phyloP scores from a whole-genome alignment of 345 rosid genomes.

The Aethionema arabicum region DNA sequence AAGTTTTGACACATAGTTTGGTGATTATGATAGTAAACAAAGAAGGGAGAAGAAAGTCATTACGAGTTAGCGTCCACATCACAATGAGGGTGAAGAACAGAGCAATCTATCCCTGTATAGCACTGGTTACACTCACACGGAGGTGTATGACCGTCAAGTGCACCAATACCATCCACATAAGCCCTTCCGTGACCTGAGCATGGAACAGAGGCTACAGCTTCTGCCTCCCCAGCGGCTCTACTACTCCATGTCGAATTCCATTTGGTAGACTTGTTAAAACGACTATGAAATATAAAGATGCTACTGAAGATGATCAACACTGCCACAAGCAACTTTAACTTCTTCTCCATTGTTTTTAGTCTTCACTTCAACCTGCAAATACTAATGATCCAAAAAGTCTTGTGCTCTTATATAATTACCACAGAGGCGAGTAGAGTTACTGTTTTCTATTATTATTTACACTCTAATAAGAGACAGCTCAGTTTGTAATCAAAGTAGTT shows the following conservation, averaged over 20 bases:
- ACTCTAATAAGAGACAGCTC: too few species aligned
- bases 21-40: neutral
- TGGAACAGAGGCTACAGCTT: slow-evolving; percentile 50
- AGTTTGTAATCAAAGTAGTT: too few species aligned
- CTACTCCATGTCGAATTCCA: slow-evolving; percentile 54
- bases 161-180: slow-evolving; percentile 54
- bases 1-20: neutral
- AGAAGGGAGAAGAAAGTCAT: slow-evolving; percentile 21
- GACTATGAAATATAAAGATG: slow-evolving; percentile 24
- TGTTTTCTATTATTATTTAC: too few species aligned
- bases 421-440: neutral
- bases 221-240: slow-evolving; percentile 61
- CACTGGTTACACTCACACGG: slow-evolving; percentile 67
- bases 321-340: neutral
- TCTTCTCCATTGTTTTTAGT: slow-evolving; percentile 7
- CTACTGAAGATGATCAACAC: slow-evolving; percentile 44
- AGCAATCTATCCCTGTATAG: slow-evolving; percentile 56
- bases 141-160: slow-evolving; percentile 35
- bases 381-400: neutral
- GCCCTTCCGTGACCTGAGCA: slow-evolving; percentile 81
- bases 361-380: slow-evolving; percentile 13
- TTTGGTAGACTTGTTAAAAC: slow-evolving; percentile 13
- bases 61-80: slow-evolving; percentile 50
- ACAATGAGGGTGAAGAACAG: slow-evolving; percentile 45
- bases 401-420: neutral